A percentile compares a stretch with the other conserved stretches of the same genome.
These are phyloP conservation scores for Ilyonectria mors-panacis DNA, from an alignment of 2,329 filamentous ascomycete species.

Conservation along the genomic window DNA sequence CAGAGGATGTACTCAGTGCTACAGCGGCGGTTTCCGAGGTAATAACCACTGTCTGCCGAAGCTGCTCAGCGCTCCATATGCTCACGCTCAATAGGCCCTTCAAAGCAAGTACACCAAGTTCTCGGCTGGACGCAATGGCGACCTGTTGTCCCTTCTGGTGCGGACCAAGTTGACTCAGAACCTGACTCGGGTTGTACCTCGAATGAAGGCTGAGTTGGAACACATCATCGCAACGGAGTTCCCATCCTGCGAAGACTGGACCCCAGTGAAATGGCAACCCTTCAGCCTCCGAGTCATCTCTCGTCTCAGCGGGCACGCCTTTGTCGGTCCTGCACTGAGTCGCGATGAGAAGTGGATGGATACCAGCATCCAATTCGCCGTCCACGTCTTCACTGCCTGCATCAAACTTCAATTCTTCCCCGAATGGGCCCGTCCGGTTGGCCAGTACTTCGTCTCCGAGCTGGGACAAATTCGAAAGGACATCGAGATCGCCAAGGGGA, in stretches of 20 bases:
- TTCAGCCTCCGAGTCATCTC: conserved; percentile 67
- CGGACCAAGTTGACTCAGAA: conserved; percentile 65
- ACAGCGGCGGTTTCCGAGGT: conserved; percentile 65
- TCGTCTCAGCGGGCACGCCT: conserved; percentile 67
- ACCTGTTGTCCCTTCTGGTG: conserved; percentile 61
- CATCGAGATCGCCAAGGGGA: conserved; percentile 58
- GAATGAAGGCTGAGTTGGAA: conserved; percentile 64
- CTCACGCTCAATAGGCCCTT: conserved; percentile 57
- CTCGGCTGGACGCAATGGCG: conserved; percentile 61
- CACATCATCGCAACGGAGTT: conserved; percentile 63
- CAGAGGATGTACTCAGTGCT: conserved; percentile 64
- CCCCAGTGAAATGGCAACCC: conserved; percentile 65
- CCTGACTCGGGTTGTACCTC: conserved; percentile 61
- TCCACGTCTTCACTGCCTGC: conserved; percentile 64
- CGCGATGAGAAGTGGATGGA: conserved; percentile 69
- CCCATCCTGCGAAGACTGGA: conserved; percentile 69
- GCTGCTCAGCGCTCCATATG: neutral
- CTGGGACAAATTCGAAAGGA: conserved; percentile 61
- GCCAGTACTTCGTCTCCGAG: conserved; percentile 63
- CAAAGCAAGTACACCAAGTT: conserved; percentile 67
- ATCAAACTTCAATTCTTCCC: conserved; percentile 68
- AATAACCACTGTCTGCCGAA: conserved; percentile 14
- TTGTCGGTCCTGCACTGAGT: conserved; percentile 66
- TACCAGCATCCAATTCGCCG: conserved; percentile 65
- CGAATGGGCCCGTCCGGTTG: conserved; percentile 63